Percentiles rank a stretch among this genome's conserved stretches.
These are phyloP conservation scores for Trichothecium roseum DNA, from an alignment of 2,329 filamentous ascomycete species.

Conservation along the genomic window DNA sequence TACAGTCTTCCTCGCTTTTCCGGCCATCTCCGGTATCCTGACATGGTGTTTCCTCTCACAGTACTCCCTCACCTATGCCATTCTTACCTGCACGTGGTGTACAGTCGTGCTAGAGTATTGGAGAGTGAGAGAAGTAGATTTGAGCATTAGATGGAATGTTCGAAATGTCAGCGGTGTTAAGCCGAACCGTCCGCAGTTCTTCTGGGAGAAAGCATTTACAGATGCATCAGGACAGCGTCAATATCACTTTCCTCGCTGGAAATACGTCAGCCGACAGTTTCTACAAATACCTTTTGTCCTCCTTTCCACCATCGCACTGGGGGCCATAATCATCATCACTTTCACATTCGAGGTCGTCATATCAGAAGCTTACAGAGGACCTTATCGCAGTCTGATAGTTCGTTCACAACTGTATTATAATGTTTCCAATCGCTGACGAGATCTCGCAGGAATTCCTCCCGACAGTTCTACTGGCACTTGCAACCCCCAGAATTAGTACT, in stretches of 20 bases:
- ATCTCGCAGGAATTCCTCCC: constrained; percentile 56
- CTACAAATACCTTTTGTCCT: constrained; percentile 60
- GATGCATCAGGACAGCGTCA: constrained; percentile 55
- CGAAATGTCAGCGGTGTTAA: constrained; percentile 58
- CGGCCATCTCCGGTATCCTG: constrained; percentile 55
- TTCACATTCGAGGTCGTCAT: constrained; percentile 70
- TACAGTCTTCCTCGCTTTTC: constrained; percentile 59
- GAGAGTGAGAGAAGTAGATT: constrained; percentile 65
- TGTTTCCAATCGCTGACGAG: not conserved
- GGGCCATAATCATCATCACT: constrained; percentile 55
- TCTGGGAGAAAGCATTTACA: constrained; percentile 48
- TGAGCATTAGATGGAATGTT: constrained; percentile 64
- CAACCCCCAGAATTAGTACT: constrained; percentile 54
- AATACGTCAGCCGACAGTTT: constrained; percentile 54
- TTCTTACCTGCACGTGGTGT: constrained; percentile 58
- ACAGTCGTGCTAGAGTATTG: constrained; percentile 70
- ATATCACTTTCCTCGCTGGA: constrained; percentile 52
- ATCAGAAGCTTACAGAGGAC: constrained; percentile 62
- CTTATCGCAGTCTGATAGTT: constrained; percentile 55
- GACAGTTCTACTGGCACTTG: constrained; percentile 57
- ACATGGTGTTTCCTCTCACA: constrained; percentile 59
- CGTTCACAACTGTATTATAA: constrained; percentile 11
- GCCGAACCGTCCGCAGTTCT: constrained; percentile 53
- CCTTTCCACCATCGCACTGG: constrained; percentile 46
- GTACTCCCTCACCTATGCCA: constrained; percentile 60